These are phyloP conservation scores for Phytopythium oedochilum DNA, from an alignment of 352 stramenopile species.

Conservation along the genomic window DNA sequence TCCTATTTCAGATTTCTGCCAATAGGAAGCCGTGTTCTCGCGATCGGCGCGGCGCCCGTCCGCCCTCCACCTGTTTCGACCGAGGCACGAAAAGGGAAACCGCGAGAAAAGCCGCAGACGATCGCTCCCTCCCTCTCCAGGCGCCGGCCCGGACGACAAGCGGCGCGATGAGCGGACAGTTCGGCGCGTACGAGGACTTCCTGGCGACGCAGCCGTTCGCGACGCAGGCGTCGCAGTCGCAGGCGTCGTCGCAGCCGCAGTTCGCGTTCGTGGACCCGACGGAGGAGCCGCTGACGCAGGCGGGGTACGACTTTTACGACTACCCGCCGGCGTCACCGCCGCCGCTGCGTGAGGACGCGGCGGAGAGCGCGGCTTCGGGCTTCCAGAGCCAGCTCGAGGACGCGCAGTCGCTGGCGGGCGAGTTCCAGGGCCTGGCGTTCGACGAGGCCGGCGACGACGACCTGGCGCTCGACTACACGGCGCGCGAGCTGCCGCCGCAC, in stretches of 20 bases:
- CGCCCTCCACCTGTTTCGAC: not conserved
- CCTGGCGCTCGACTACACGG: slow-evolving; percentile 53
- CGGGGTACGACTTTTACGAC: slow-evolving; percentile 56
- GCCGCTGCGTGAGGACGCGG: not conserved
- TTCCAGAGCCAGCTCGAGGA: slow-evolving; percentile 45
- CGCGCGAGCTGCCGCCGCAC: slow-evolving; percentile 82
- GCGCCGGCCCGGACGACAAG: too few relatives aligned
- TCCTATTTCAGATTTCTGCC: not conserved
- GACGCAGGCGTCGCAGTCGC: slow-evolving; percentile 40
- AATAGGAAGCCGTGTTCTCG: too few relatives aligned
- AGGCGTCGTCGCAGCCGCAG: slow-evolving; percentile 32
- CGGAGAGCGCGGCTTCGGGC: not conserved
- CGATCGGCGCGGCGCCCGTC: too few relatives aligned
- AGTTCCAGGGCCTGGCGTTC: slow-evolving; percentile 66
- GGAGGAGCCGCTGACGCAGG: slow-evolving; percentile 28
- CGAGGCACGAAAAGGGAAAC: not conserved
- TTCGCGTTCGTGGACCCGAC: slow-evolving; percentile 72
- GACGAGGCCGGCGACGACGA: slow-evolving; percentile 74
- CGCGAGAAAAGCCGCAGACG: not conserved
- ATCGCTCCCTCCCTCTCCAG: not conserved
- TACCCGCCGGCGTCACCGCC: slow-evolving; percentile 26
- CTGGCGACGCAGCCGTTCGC: slow-evolving; percentile 50
- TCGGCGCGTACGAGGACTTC: slow-evolving; percentile 50
- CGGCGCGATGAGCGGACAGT: slow-evolving; percentile 29
- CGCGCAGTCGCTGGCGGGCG: slow-evolving; percentile 20